A percentile compares a stretch with the other conserved stretches of the same genome.
Evolutionary conservation across 768 basidiomycete genomes (phyloP).

Genomic region (Leccinum rimulosum): DNA sequence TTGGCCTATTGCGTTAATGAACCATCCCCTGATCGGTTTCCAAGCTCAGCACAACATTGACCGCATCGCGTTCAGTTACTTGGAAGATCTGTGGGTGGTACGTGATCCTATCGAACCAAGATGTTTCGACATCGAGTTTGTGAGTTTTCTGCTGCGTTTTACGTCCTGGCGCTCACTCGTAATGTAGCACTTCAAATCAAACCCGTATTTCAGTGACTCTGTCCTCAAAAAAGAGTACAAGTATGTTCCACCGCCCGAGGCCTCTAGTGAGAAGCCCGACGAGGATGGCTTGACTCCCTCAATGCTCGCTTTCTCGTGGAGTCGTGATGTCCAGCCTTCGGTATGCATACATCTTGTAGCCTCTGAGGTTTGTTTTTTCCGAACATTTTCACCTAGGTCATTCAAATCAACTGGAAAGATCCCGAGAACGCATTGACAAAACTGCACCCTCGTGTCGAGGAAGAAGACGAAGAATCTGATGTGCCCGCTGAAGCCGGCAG

Average conservation of each 20-base stretch:
- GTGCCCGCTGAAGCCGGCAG: slow-evolving; percentile 66
- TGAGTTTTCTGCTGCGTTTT: slow-evolving; percentile 42
- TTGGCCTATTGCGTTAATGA: slow-evolving; percentile 85
- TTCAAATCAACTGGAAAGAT: slow-evolving; percentile 80
- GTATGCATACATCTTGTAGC: slow-evolving; percentile 38
- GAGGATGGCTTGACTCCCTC: slow-evolving; percentile 73
- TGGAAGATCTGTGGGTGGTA: slow-evolving; percentile 83
- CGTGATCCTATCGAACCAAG: slow-evolving; percentile 73
- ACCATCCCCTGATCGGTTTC: slow-evolving; percentile 59
- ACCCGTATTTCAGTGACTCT: slow-evolving; percentile 75
- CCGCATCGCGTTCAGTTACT: slow-evolving; percentile 75
- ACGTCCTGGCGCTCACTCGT: slow-evolving; percentile 3
- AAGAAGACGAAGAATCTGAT: slow-evolving; percentile 55
- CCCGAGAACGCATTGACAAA: slow-evolving; percentile 74
- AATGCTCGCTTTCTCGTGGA: slow-evolving; percentile 82
- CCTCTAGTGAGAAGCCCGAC: slow-evolving; percentile 57
- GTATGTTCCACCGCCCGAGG: slow-evolving; percentile 53
- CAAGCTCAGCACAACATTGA: slow-evolving; percentile 74
- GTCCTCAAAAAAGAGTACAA: slow-evolving; percentile 84
- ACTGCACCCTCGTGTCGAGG: slow-evolving; percentile 64
- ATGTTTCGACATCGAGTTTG: slow-evolving; percentile 86
- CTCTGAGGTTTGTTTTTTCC: not conserved
- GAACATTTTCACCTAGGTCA: slow-evolving; percentile 40
- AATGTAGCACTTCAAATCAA: slow-evolving; percentile 75
- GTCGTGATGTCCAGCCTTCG: slow-evolving; percentile 64